Conservation (phyloP, 169 alveolate species). For the Plasmodium cynomolgi region DNA sequence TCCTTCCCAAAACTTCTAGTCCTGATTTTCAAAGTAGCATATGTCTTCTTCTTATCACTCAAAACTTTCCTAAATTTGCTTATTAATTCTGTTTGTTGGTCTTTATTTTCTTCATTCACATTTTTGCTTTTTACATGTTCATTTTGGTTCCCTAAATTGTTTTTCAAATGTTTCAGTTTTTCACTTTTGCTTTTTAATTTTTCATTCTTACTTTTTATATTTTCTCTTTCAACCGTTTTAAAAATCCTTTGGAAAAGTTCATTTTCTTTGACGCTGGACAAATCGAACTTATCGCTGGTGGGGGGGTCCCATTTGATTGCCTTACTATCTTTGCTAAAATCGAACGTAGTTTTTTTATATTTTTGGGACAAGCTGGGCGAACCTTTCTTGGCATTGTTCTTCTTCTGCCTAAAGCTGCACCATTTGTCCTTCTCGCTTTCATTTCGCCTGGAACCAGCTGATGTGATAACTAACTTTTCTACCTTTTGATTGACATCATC, state of each 20-base stretch:
- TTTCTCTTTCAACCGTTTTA: slow-evolving; percentile 44
- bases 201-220: slow-evolving; percentile 33
- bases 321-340: not conserved
- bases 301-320: not conserved
- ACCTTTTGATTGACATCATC: not conserved
- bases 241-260: slow-evolving; percentile 40
- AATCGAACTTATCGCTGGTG: not conserved
- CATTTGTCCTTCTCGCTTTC: not conserved
- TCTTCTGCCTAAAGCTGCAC: slow-evolving; percentile 15
- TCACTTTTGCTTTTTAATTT: slow-evolving; percentile 26
- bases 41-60: slow-evolving; percentile 12
- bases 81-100: slow-evolving; percentile 15
- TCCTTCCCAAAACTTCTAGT: not conserved
- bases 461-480: not conserved
- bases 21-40: slow-evolving; percentile 10
- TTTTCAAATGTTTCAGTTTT: not conserved
- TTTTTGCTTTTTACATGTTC: slow-evolving; percentile 2
- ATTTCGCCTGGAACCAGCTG: not conserved
- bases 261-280: slow-evolving; percentile 33
- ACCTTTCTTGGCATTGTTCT: not conserved
- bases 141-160: not conserved
- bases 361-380: not conserved
- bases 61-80: slow-evolving; percentile 5
- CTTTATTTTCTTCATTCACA: not conserved
- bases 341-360: not conserved